Base-by-base conservation (phyloP, 108 stramenopile species). In the Pseudonitzschia delicatissima region DNA sequence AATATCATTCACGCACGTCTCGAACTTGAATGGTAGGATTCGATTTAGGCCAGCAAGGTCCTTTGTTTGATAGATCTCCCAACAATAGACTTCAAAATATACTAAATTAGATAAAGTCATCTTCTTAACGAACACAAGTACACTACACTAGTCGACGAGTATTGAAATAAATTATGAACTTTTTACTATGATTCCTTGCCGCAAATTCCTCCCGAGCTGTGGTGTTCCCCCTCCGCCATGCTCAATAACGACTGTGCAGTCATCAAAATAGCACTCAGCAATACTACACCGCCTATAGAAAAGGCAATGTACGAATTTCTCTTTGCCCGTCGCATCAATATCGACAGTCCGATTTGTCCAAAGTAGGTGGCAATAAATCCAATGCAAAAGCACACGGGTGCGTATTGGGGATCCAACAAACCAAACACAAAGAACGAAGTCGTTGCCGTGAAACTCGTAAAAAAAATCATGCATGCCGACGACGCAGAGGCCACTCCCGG, bases 401-500 rank as follows among this genome's bases (percentile, higher is more conserved):
- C 96, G 72, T 96, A 96, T 70, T 92, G 92, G 8, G 20, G 55
- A 44, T 85, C 65, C 57, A 95, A 45, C 31, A 94, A 67, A 4
- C 92, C 94, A 68, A 93, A 96, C 7, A 92, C 91, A 42, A 85
- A 63, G 62, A 92, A 96, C 40, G 82, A 85, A 4, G 96, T 93
- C 2, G 96, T 91, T n/a, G 93, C 96, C 20, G 96, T 91, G 68
- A 93, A 91, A 40, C 88, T 89, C n/a, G 96, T 97, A 66, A 92
- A 94, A 12, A 97, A 72, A 58, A 97, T 97, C 96, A 97, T 97
- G 52, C 81, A 82, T 2, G 94, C 92, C 28, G 85, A 86, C 2
- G 90, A 81, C 15, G 94, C 94, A 13, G 87, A 83, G 0, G 93
- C 83, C 44, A 95, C 93, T 23, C 65, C 62, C 3, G 95, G 95